These are phyloP conservation scores for Chamaecyparis obtusa DNA, from an alignment of 75 land plant species.

Conservation along the genomic window DNA sequence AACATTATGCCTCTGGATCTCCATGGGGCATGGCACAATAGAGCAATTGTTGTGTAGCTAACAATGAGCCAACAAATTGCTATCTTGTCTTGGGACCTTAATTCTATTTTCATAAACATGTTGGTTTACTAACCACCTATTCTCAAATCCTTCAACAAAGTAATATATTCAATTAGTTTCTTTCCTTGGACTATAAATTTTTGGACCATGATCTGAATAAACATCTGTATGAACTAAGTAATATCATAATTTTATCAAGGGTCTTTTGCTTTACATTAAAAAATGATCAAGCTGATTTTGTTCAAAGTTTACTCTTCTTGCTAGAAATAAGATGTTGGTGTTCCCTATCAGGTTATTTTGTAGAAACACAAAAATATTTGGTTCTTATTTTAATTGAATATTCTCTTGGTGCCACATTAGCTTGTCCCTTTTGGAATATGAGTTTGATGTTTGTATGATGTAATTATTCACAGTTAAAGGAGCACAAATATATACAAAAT, in stretches of 20 bases:
- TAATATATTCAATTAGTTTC: background rate
- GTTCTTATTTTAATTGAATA: background rate
- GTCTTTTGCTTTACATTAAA: background rate
- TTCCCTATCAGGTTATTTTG: background rate
- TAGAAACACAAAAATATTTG: background rate
- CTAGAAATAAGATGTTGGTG: background rate
- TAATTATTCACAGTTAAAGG: background rate
- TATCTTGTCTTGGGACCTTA: background rate
- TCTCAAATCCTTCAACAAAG: background rate
- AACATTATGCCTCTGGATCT: background rate
- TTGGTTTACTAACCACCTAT: background rate
- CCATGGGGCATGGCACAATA: background rate
- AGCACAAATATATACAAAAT: background rate
- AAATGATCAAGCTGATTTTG: background rate
- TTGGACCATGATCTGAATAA: background rate
- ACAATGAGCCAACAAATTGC: background rate
- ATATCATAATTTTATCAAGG: background rate
- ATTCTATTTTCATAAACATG: background rate
- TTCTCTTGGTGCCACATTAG: background rate
- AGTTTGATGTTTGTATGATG: background rate
- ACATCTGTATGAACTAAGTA: background rate
- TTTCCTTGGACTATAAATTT: background rate
- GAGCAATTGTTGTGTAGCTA: background rate
- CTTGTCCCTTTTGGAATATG: background rate
- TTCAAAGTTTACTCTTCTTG: background rate